phyloP scores from a whole-genome alignment of 2,329 filamentous ascomycete genomes.

The Fusarium secorum region DNA sequence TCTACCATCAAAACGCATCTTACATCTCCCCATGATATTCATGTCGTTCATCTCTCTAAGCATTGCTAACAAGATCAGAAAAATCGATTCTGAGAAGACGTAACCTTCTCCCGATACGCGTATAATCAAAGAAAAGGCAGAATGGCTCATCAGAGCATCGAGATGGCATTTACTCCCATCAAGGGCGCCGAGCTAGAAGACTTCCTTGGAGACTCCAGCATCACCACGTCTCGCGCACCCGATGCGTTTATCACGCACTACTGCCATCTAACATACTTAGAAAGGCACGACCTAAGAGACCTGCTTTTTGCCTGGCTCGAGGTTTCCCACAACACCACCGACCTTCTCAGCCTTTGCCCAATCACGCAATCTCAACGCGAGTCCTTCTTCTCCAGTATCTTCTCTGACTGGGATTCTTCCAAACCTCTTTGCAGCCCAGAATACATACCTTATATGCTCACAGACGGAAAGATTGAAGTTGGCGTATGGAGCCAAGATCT shows the following conservation, averaged over 20 bases:
- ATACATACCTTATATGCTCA: not conserved
- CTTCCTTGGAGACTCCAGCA: fast-evolving
- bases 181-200: not conserved
- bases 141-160: not conserved
- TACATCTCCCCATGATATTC: not conserved
- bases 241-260: not conserved
- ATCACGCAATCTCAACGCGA: not conserved
- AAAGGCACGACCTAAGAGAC: not conserved
- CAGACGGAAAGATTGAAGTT: not conserved
- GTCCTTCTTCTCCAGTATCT: not conserved
- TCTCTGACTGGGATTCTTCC: not conserved
- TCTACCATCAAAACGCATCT: not conserved
- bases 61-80: not conserved
- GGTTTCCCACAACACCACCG: not conserved
- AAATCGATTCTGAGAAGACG: not conserved
- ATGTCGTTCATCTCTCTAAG: not conserved
- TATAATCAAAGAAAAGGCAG: not conserved
- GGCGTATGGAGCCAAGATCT: not conserved
- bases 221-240: not conserved
- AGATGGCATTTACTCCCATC: not conserved
- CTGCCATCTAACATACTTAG: not conserved
- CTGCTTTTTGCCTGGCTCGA: not conserved
- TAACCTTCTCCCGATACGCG: not conserved
- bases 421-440: not conserved
- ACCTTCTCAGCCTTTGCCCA: not conserved